These are phyloP conservation scores for Hypoxylon perforatum DNA, from an alignment of 495 filamentous ascomycete genomes.

Conservation along the genomic window DNA sequence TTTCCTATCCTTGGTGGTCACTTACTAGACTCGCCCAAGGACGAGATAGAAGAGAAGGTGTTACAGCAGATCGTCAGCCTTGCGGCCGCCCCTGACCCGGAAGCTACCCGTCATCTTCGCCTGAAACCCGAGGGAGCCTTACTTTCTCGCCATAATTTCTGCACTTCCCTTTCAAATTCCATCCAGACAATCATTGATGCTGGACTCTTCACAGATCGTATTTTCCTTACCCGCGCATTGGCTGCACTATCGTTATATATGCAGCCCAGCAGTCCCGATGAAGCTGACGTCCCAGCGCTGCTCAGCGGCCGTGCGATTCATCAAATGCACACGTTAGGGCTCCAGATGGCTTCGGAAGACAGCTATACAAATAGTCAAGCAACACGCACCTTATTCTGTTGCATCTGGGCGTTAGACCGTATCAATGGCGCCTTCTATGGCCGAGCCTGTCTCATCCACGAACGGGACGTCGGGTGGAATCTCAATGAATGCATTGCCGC, in stretches of 20 bases:
- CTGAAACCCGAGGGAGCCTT: conserved; percentile 37
- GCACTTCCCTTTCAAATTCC: conserved; percentile 47
- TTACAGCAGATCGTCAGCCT: conserved; percentile 59
- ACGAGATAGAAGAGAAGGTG: conserved; percentile 48
- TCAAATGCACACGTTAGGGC: conserved; percentile 72
- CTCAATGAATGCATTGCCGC: conserved; percentile 61
- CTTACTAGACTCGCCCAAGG: conserved; percentile 8
- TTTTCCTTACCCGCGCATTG: conserved; percentile 46
- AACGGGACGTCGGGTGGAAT: conserved; percentile 68
- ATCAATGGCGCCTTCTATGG: conserved; percentile 71
- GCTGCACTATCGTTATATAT: conserved; percentile 49
- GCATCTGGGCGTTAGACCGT: conserved; percentile 74
- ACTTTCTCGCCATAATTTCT: conserved; percentile 51
- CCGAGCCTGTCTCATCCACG: conserved; percentile 72
- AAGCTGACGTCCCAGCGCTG: conserved; percentile 46
- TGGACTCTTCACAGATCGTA: conserved; percentile 44
- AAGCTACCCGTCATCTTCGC: conserved; percentile 48
- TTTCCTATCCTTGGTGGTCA: conserved; percentile 58
- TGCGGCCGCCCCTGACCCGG: conserved; percentile 60
- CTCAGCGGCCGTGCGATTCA: conserved; percentile 57
- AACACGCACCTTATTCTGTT: conserved; percentile 67
- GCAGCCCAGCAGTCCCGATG: conserved; percentile 46
- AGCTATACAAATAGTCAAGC: conserved; percentile 39
- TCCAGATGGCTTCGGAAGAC: conserved; percentile 64
- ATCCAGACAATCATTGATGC: conserved; percentile 48